Evolutionary conservation across 768 basidiomycete genomes (phyloP).

Genomic region (Kockovaella imperatae): DNA sequence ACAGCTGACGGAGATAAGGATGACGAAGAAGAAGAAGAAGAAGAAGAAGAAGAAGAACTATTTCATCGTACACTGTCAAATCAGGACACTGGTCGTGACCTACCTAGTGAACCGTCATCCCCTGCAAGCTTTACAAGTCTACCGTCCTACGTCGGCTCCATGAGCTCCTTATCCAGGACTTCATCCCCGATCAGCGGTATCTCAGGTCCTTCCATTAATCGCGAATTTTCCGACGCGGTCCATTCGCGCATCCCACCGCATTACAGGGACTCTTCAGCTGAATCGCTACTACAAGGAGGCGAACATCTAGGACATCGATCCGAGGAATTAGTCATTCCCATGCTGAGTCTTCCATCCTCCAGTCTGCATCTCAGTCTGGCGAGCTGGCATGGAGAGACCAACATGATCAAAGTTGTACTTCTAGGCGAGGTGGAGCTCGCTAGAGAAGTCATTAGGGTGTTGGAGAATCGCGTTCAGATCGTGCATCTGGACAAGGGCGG

Average conservation of each 20-base stretch:
- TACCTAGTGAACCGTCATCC: slow-evolving; percentile 2
- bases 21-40: no score
- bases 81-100: no score
- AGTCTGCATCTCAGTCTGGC: slow-evolving; percentile 23
- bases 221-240: no score
- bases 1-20: no score
- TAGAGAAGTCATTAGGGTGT: slow-evolving; percentile 6
- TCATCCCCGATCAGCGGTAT: not conserved
- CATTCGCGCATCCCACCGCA: no score
- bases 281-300: no score
- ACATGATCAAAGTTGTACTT: slow-evolving; percentile 3
- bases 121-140: slow-evolving; percentile 1
- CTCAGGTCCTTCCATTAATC: no score
- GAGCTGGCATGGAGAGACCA: not conserved
- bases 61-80: no score
- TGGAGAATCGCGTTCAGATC: slow-evolving; percentile 17
- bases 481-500: slow-evolving; percentile 15
- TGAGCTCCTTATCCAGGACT: not conserved
- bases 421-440: slow-evolving; percentile 7
- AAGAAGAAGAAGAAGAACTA: no score
- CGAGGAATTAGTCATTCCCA: slow-evolving; percentile 32
- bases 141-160: slow-evolving; percentile 3
- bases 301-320: no score
- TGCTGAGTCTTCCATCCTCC: slow-evolving; percentile 22
- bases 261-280: no score